phyloP scores from a whole-genome alignment of 2,329 filamentous ascomycete species.

The Ceratocystis alfenasii region DNA sequence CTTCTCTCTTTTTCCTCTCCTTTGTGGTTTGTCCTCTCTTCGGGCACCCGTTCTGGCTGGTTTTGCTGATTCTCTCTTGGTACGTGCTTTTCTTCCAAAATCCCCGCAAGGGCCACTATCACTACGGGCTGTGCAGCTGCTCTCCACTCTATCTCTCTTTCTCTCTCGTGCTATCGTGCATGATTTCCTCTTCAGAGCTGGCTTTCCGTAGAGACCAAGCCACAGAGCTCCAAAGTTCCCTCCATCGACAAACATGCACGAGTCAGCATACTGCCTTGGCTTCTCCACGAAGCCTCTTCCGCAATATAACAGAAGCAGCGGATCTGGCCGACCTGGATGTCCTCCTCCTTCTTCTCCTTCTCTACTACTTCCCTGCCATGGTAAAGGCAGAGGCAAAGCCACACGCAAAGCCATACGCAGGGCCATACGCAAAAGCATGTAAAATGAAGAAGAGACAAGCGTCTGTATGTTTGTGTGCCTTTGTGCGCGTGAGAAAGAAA shows the following conservation, averaged over 20 bases:
- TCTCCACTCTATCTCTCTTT: neutral
- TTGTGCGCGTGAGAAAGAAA: neutral
- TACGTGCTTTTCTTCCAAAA: slow-evolving; percentile 1
- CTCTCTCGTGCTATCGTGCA: neutral
- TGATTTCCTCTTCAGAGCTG: neutral
- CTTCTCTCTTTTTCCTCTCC: neutral
- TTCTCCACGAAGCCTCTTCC: neutral
- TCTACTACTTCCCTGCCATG: too few relatives aligned
- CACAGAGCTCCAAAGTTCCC: slow-evolving; percentile 13
- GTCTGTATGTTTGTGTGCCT: neutral
- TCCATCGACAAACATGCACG: slow-evolving; percentile 9
- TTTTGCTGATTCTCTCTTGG: neutral
- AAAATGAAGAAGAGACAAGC: too few relatives aligned
- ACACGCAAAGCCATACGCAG: too few relatives aligned
- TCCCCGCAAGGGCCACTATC: slow-evolving; percentile 6
- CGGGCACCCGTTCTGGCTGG: neutral
- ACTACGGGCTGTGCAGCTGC: slow-evolving; percentile 7
- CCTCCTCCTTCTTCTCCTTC: neutral
- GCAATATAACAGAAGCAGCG: slow-evolving; percentile 3
- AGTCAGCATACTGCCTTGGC: slow-evolving; percentile 8
- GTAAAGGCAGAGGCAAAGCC: too few relatives aligned
- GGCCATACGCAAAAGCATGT: too few relatives aligned
- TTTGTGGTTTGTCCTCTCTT: neutral
- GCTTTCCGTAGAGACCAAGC: neutral
- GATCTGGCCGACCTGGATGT: neutral